Conservation (phyloP, 768 basidiomycete genomes). For the Pleurotus ostreatus region DNA sequence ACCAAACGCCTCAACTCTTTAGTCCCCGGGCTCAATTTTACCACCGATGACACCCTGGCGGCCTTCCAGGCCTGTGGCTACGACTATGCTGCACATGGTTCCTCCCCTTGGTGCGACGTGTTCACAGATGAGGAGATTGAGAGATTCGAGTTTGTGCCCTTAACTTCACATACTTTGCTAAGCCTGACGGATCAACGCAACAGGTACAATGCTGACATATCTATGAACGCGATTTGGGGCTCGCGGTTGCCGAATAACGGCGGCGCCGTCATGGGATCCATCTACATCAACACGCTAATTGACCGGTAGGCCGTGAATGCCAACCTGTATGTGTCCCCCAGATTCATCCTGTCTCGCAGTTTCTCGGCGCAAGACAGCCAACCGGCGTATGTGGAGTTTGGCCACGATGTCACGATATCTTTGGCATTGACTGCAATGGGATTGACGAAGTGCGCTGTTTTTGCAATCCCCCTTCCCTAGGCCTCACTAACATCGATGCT, state of each 20-base stretch:
- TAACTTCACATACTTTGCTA: background rate
- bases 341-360: constrained; percentile 12
- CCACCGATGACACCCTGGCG: constrained; percentile 28
- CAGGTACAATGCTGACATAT: constrained; percentile 36
- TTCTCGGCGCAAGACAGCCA: constrained; percentile 27
- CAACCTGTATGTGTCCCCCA: constrained; percentile 10
- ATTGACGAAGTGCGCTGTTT: constrained; percentile 22
- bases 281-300: constrained; percentile 34
- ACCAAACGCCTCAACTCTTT: constrained; percentile 27
- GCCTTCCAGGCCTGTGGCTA: constrained; percentile 39
- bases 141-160: constrained; percentile 28
- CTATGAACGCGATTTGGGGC: constrained; percentile 32
- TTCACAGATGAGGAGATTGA: constrained; percentile 30
- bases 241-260: constrained; percentile 26
- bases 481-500: background rate
- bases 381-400: constrained; percentile 37
- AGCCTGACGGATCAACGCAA: background rate
- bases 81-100: constrained; percentile 31
- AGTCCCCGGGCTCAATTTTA: constrained; percentile 30
- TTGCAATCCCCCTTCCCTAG: background rate
- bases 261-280: constrained; percentile 32
- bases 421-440: constrained; percentile 32
- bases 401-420: constrained; percentile 38
- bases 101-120: constrained; percentile 36
- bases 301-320: constrained; percentile 24